phyloP scores from a whole-genome alignment of 441 rosid genomes.

The Populus trichocarpa region DNA sequence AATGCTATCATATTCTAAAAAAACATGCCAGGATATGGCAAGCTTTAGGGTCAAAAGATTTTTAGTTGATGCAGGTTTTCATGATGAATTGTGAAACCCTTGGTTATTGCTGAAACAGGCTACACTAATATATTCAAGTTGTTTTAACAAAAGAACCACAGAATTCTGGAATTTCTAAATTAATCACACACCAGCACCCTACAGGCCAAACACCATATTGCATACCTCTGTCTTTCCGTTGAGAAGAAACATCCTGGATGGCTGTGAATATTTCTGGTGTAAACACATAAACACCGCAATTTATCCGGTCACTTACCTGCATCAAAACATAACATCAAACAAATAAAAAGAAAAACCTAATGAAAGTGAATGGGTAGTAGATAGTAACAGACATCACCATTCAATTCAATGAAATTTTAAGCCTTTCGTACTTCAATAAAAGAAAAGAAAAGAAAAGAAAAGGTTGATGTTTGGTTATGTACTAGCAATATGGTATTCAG shows the following conservation, averaged over 20 bases:
- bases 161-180: slow-evolving; percentile 3
- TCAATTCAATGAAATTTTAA: no score
- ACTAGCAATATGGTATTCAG: neutral
- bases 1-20: neutral
- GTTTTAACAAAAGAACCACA: neutral
- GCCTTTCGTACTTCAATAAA: neutral
- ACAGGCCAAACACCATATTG: neutral
- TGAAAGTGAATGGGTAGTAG: neutral
- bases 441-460: neutral
- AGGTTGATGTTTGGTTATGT: no score
- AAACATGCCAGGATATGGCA: neutral
- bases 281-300: slow-evolving; percentile 88
- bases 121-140: neutral
- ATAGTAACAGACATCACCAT: neutral
- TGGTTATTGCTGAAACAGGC: neutral
- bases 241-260: slow-evolving; percentile 59
- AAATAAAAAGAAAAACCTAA: neutral
- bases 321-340: slow-evolving; percentile 5
- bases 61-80: slow-evolving; percentile 2
- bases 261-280: slow-evolving; percentile 67
- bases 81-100: slow-evolving; percentile 7
- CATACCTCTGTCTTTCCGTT: slow-evolving; percentile 59
- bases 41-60: neutral
- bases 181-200: slow-evolving; percentile 1
- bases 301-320: slow-evolving; percentile 88